phyloP scores from a whole-genome alignment of 2,329 filamentous ascomycete species.

The Fusarium guadeloupense region DNA sequence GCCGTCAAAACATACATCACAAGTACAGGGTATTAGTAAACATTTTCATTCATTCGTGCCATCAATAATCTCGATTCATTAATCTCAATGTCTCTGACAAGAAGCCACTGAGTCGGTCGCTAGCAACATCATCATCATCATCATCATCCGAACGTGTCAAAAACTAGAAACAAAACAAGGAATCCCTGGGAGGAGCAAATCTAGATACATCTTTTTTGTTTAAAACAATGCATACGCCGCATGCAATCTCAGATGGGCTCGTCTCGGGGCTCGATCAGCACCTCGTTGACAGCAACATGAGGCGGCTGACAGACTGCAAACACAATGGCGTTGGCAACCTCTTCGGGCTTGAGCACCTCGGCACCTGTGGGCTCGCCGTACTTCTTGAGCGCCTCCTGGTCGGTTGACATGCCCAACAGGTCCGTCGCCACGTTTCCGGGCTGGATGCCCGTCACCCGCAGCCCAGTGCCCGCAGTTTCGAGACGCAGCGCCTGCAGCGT shows the following conservation, averaged over 20 bases:
- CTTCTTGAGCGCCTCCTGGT: conserved; percentile 79
- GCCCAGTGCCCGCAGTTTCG: conserved; percentile 77
- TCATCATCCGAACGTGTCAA: conserved; percentile 29
- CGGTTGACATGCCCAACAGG: conserved; percentile 77
- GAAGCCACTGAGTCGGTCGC: conserved; percentile 20
- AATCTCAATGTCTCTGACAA: not conserved
- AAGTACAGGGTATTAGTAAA: not conserved
- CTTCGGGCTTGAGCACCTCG: conserved; percentile 76
- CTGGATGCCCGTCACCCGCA: conserved; percentile 79
- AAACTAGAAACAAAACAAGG: conserved; percentile 13
- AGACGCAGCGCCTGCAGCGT: conserved; percentile 78
- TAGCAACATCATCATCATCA: conserved; percentile 37
- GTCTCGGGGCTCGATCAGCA: conserved; percentile 80
- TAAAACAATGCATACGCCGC: conserved; percentile 3
- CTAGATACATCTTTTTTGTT: conserved; percentile 15
- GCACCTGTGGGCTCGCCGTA: conserved; percentile 80
- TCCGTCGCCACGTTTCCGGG: conserved; percentile 81
- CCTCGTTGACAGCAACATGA: conserved; percentile 82
- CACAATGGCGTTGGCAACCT: conserved; percentile 77
- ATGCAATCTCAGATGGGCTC: conserved; percentile 68
- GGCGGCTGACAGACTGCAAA: conserved; percentile 78
- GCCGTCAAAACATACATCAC: not conserved
- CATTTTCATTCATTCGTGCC: conserved; percentile 14
- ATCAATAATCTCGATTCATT: conserved; percentile 8
- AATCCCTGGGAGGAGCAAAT: conserved; percentile 26